Base-by-base conservation (phyloP, 2,329 filamentous ascomycete genomes). In the Pestalotiopsis sp. region DNA sequence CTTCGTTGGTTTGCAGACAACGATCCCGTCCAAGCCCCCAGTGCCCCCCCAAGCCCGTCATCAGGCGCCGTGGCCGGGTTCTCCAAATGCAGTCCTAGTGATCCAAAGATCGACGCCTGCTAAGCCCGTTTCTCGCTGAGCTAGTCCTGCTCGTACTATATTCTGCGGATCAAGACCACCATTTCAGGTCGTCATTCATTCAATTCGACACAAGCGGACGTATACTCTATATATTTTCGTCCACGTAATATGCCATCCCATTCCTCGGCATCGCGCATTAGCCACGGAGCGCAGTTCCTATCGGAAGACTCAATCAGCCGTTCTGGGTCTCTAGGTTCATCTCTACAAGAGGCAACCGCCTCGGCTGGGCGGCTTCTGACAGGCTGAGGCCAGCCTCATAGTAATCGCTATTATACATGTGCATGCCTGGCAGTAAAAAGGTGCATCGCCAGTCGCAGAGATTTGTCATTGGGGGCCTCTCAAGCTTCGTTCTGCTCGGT, bases 281-380 rank as follows among this genome's bases (percentile, higher is more conserved):
- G 59, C 25, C 36, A 20, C 27, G 31, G 31, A 17, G n/a, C 36
- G 27, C 36, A 36, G 38, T 62, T 52, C 14, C 25, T 41, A 31
- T 40, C n/a, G 13, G 13, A 14, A 36, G n/a, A 36, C 38, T 40
- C 14, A 17, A 36, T 36, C 31, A 20, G n/a, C 45, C 59, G n/a
- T 40, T 31, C 31, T 40, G 17, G 14, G 20, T 14, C 31, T 36
- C 59, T 40, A 40, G 59, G 38, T 62, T 62, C 14, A 62, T 14
- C 59, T 62, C 59, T 62, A 12, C 27, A 36, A 36, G 14, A 62
- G 59, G 59, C 59, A 62, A 40, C 38, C 59, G 59, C 59, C 36
- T 62, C 59, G 59, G 27, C 31, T 38, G 17, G 36, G 4, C 17
- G 59, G 6, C 36, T 14, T 62, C 31, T 40, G 59, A 62, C 59